A percentile compares a stretch with the other conserved stretches of the same genome.
phyloP scores from a whole-genome alignment of 495 filamentous ascomycete species.

The Podospora pseudocomata region DNA sequence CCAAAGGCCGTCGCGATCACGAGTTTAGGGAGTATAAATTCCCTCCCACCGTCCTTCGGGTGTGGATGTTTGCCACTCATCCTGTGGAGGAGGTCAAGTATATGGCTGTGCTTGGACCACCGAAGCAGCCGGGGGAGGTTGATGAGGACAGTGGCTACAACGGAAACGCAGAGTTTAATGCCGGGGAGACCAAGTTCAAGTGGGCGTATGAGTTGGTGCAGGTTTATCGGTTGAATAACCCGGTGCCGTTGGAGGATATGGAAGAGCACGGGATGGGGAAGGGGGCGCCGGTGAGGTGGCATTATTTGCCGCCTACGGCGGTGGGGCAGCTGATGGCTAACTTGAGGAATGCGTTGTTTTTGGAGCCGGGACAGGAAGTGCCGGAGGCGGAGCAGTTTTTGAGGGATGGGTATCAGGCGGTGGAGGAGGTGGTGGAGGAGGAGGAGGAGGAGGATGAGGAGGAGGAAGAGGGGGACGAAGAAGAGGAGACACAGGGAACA shows the following conservation, averaged over 20 bases:
- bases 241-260: slow-evolving; percentile 42
- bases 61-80: slow-evolving; percentile 47
- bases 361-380: slow-evolving; percentile 9
- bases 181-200: slow-evolving; percentile 28
- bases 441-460: slow-evolving; percentile 16
- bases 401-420: slow-evolving; percentile 19
- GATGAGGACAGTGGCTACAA: slow-evolving; percentile 30
- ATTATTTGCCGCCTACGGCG: slow-evolving; percentile 43
- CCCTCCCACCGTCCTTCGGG: slow-evolving; percentile 38
- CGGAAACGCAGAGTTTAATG: slow-evolving; percentile 50
- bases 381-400: slow-evolving; percentile 11
- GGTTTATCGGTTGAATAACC: slow-evolving; percentile 52
- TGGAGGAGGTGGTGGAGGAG: slow-evolving; percentile 14
- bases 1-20: slow-evolving; percentile 40
- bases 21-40: slow-evolving; percentile 45
- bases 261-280: slow-evolving; percentile 42
- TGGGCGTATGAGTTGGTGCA: slow-evolving; percentile 49
- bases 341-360: slow-evolving; percentile 40
- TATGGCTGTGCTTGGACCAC: slow-evolving; percentile 45
- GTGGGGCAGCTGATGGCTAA: slow-evolving; percentile 47
- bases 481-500: slow-evolving; percentile 5
- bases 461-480: neutral
- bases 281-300: slow-evolving; percentile 37
- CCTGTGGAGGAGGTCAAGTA: slow-evolving; percentile 44
- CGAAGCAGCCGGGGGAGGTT: slow-evolving; percentile 42